A percentile compares a stretch with the other conserved stretches of the same genome.
phyloP scores from a whole-genome alignment of 805 yeast species.

The Yamadazyma endophytica region DNA sequence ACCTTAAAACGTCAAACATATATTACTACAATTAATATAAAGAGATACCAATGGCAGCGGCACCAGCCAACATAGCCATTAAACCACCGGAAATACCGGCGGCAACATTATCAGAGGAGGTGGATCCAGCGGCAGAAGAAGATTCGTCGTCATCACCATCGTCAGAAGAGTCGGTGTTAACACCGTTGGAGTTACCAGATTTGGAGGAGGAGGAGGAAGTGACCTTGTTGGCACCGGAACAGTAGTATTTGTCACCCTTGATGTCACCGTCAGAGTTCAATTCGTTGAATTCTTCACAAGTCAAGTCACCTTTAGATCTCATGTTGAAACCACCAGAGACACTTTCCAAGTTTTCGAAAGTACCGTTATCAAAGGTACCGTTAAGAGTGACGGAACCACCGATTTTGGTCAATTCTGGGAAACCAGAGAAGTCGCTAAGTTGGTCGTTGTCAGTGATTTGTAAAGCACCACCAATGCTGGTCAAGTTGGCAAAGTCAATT shows the following conservation, averaged over 20 bases:
- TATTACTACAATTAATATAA: constrained; percentile 20
- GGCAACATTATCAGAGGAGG: constrained; percentile 14
- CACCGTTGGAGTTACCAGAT: constrained; percentile 19
- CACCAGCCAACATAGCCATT: constrained; percentile 23
- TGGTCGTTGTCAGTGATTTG: constrained; percentile 79
- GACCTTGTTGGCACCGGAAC: constrained; percentile 56
- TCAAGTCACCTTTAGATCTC: constrained; percentile 71
- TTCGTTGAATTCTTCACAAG: constrained; percentile 72
- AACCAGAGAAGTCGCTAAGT: constrained; percentile 63
- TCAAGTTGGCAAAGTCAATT: constrained; percentile 65
- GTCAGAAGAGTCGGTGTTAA: constrained; percentile 22
- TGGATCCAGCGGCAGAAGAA: constrained; percentile 21
- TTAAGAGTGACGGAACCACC: constrained; percentile 83
- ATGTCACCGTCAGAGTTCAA: constrained; percentile 76
- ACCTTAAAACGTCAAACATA: too few relatives aligned
- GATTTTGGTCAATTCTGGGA: constrained; percentile 67
- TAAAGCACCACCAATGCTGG: constrained; percentile 89
- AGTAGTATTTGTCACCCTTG: constrained; percentile 83
- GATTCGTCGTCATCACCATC: constrained; percentile 5
- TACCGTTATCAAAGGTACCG: constrained; percentile 80
- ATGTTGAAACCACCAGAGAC: constrained; percentile 92
- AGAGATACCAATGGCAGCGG: constrained; percentile 37
- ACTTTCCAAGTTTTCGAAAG: constrained; percentile 66
- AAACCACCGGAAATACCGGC: constrained; percentile 12
- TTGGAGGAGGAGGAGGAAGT: constrained; percentile 43